Conservation (phyloP, 371 early-diverging fungal species). For the Mortierella sp. region DNA sequence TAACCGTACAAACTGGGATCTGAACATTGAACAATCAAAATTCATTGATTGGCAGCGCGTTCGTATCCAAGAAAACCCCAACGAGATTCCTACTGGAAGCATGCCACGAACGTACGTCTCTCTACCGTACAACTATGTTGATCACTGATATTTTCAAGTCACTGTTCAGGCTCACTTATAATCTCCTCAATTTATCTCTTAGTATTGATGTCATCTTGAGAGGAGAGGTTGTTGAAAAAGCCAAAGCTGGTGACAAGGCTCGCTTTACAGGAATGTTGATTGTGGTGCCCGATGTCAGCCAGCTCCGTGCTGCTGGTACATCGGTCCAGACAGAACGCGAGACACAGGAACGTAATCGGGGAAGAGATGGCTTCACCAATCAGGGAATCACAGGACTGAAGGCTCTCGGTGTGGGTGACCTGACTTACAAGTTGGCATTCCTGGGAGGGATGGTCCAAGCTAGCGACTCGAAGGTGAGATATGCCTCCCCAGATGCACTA, state of each 20-base stretch:
- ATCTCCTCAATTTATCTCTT: not conserved
- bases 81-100: slow-evolving; percentile 97
- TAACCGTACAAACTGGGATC: slow-evolving; percentile 87
- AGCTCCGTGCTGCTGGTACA: slow-evolving; percentile 77
- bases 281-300: slow-evolving; percentile 94
- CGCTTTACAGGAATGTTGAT: slow-evolving; percentile 94
- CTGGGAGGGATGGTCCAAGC: slow-evolving; percentile 86
- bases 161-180: no score
- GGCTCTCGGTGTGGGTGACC: slow-evolving; percentile 90
- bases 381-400: slow-evolving; percentile 91
- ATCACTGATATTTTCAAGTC: no score
- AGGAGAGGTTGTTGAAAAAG: slow-evolving; percentile 94
- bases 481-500: slow-evolving; percentile 47
- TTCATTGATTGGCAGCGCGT: slow-evolving; percentile 99
- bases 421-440: slow-evolving; percentile 93
- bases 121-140: no score
- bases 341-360: slow-evolving; percentile 60
- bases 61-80: slow-evolving; percentile 97
- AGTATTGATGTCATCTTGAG: slow-evolving; percentile 97
- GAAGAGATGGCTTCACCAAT: slow-evolving; percentile 72
- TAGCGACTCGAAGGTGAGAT: slow-evolving; percentile 58
- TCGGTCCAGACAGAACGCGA: slow-evolving; percentile 65
- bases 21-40: slow-evolving; percentile 86
- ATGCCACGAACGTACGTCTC: slow-evolving; percentile 91
- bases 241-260: slow-evolving; percentile 98